Percentiles rank a stretch among this genome's conserved stretches.
Conservation (phyloP, 2,329 filamentous ascomycete species). For the Drechslera avenae region DNA sequence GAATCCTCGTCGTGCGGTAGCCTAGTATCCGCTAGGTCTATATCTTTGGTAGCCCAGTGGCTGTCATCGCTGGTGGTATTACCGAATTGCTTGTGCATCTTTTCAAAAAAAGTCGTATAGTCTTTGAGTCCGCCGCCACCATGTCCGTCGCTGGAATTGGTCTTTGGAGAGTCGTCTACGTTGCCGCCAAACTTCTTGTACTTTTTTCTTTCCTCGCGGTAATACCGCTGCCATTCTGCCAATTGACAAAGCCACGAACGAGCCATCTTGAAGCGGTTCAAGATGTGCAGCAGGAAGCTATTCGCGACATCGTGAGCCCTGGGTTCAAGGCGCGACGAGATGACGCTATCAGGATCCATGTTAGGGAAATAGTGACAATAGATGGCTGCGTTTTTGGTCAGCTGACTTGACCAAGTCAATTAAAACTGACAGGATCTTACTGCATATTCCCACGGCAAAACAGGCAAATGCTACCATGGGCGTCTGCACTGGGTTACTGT, state of each 20-base stretch:
- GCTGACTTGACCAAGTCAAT: neutral
- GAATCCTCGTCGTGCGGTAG: slow-evolving; percentile 22
- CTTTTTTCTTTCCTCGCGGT: slow-evolving; percentile 15
- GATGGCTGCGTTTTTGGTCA: slow-evolving; percentile 52
- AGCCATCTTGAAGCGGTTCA: slow-evolving; percentile 22
- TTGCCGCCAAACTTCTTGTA: slow-evolving; percentile 22
- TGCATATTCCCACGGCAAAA: slow-evolving; percentile 69
- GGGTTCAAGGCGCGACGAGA: slow-evolving; percentile 41
- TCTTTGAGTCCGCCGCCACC: slow-evolving; percentile 26
- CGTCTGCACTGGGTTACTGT: slow-evolving; percentile 68
- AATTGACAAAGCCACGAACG: slow-evolving; percentile 19
- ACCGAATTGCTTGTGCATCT: slow-evolving; percentile 28
- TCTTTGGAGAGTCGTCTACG: slow-evolving; percentile 24
- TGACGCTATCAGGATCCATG: slow-evolving; percentile 66
- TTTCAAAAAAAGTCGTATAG: slow-evolving; percentile 25
- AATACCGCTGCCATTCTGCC: slow-evolving; percentile 13
- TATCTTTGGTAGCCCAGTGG: slow-evolving; percentile 11
- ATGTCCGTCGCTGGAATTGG: slow-evolving; percentile 21
- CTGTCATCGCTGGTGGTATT: slow-evolving; percentile 11
- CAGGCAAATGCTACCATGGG: slow-evolving; percentile 70
- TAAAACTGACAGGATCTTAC: slow-evolving; percentile 31
- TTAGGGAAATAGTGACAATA: slow-evolving; percentile 71
- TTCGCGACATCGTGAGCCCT: slow-evolving; percentile 27
- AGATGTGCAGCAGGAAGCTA: slow-evolving; percentile 20
- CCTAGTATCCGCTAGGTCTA: slow-evolving; percentile 20